Base-by-base conservation (phyloP, 2,329 filamentous ascomycete species). In the Cladosporium sp. region DNA sequence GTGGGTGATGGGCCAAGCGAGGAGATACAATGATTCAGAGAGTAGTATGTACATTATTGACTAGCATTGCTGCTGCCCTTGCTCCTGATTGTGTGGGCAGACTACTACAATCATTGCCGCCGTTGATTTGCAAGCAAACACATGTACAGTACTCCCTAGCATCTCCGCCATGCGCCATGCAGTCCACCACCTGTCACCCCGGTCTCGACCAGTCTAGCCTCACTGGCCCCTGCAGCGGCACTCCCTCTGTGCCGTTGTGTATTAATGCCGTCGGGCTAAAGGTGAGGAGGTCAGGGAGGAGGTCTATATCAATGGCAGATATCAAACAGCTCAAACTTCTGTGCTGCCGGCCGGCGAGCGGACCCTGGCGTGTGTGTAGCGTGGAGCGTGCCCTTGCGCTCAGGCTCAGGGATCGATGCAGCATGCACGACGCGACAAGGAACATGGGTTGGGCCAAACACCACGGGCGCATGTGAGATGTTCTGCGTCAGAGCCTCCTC, bases 401-500 rank as follows among this genome's bases (percentile, higher is more conserved):
- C 34, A 36, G 34, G 58, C 47, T 36, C 59, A 52, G 49, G 49
- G 49, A 38, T 52, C 47, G 34, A 32, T 30, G 38, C 38, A 44
- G 38, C 18, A 34, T 63, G 60, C 60, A 52, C 47, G 21, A 34
- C 47, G 60, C 60, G 60, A 58, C 55, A 58, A 28, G 55, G 55
- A 58, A 26, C 55, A 36, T 15, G 55, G 55, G n/a, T 38, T n/a
- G n/a, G 41, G 58, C 24, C n/a, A 6, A 30, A 4, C 28, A n/a
- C n/a, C n/a, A n/a, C n/a, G n/a, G 30, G 47, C 36, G 47, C 30
- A n/a, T 54, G 49, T 30, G 30, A 34, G 60, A 63, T 63, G 60
- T 63, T 49, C n/a, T 49, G 60, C 60, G 49, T 63, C 60, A 36
- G 47, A 54, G 44, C 60, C 60, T 63, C 38, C 34, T 44, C 21